Base-by-base conservation (phyloP, 805 yeast genomes). In the Hanseniaspora nectarophila region DNA sequence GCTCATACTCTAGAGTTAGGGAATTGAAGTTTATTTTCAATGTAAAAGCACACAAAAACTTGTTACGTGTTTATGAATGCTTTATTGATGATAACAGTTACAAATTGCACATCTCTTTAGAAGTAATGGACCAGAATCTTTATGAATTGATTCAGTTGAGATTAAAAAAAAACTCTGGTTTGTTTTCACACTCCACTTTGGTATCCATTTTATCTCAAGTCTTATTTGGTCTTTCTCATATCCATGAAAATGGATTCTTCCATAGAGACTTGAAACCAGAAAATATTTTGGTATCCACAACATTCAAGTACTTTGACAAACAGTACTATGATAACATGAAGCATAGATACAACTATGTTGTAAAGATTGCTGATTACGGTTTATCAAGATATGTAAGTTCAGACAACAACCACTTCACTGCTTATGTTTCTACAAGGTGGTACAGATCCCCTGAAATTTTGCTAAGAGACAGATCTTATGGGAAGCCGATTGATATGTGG, bases 241-340 rank as follows among this genome's bases (percentile, higher is more conserved):
- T 90, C 52, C 98, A 92, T 62, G 66, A 69, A 10, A 68, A 71
- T 35, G 66, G 69, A 26, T 77, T 70, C 57, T 69, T 77, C 54
- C 97, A 90, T 64, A 75, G 98, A 54, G 98, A 90, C 70, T 74
- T 90, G 45, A 90, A 90, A 66, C 97, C 98, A 0, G 97, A 90
- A 61, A 90, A 90, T 65, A 82, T 90, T 24, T 73, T 90, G 58
- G 77, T 89, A 4, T 72, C 80, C 34, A 78, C 81, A 21, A 67
- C 82, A 5, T 65, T 67, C 37, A 72, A 72, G 46, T 82, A 74
- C 60, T 82, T 75, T 63, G 65, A 67, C 63, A 63, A 69, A 56
- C 58, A 60, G 10, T 64, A 65, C 56, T 48, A 52, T 5, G 54
- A 56, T 1, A 62, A 61, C 12, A 58, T 59, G 26, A 58, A 57